These are phyloP conservation scores for Balamuthia mandrillaris DNA, from an alignment of 208 protist species.

Conservation along the genomic window DNA sequence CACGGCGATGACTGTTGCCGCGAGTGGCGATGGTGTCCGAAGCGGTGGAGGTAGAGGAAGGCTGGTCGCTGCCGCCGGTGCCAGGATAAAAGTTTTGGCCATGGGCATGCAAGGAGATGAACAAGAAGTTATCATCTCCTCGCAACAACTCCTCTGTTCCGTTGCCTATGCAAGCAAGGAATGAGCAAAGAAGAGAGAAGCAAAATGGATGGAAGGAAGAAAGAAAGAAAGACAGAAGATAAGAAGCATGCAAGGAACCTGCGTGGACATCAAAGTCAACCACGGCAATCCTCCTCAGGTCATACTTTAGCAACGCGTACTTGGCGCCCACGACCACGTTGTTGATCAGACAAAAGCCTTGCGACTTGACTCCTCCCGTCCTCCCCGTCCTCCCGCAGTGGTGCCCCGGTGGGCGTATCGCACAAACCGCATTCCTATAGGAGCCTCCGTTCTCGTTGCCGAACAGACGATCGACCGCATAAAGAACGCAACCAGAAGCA, in stretches of 20 bases:
- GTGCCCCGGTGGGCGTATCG: slow-evolving; percentile 42
- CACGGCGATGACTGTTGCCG: no score
- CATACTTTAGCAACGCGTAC: slow-evolving; percentile 45
- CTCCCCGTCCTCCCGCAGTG: slow-evolving; percentile 50
- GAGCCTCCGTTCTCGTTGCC: background rate
- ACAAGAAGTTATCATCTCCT: slow-evolving; percentile 57
- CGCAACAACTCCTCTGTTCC: slow-evolving; percentile 58
- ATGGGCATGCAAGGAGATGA: slow-evolving; percentile 52
- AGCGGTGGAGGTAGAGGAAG: no score
- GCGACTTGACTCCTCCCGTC: slow-evolving; percentile 44
- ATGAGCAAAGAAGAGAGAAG: background rate
- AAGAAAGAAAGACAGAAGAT: background rate
- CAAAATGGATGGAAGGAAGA: no score
- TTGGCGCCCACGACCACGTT: slow-evolving; percentile 62
- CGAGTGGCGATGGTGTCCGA: background rate
- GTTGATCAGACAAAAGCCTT: slow-evolving; percentile 62
- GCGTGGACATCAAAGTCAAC: slow-evolving; percentile 53
- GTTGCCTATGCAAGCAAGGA: slow-evolving; percentile 52
- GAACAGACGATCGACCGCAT: slow-evolving; percentile 47
- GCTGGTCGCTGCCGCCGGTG: no score
- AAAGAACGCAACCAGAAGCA: slow-evolving; percentile 48
- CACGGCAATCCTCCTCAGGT: slow-evolving; percentile 46
- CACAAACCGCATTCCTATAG: slow-evolving; percentile 46
- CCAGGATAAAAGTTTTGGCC: slow-evolving; percentile 59
- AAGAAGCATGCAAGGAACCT: background rate